A percentile compares a stretch with the other conserved stretches of the same genome.
Evolutionary conservation across 768 basidiomycete genomes (phyloP).

Genomic region (Atractiella rhizophila): DNA sequence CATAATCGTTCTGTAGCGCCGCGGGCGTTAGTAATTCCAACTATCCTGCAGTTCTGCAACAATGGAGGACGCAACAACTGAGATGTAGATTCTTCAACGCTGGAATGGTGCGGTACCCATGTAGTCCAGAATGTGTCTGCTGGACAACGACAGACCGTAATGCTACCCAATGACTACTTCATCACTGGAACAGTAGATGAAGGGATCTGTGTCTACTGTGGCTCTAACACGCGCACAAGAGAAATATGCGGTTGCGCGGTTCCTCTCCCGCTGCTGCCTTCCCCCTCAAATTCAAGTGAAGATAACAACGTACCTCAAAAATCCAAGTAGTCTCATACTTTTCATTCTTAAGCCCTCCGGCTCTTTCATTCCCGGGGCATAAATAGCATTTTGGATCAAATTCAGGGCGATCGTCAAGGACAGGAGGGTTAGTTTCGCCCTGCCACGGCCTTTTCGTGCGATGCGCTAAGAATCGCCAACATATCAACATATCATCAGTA

Average conservation of each 20-base stretch:
- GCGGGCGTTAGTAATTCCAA: too few relatives aligned
- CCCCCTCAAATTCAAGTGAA: not conserved
- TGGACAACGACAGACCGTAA: too few relatives aligned
- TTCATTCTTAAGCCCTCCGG: slow-evolving; percentile 44
- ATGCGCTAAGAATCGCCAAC: slow-evolving; percentile 36
- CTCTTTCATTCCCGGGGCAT: slow-evolving; percentile 58
- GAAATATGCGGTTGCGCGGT: too few relatives aligned
- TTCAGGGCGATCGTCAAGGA: slow-evolving; percentile 30
- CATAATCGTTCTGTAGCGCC: slow-evolving; percentile 16
- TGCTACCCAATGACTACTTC: too few relatives aligned
- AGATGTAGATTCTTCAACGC: too few relatives aligned
- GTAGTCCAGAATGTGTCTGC: too few relatives aligned
- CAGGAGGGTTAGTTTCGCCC: slow-evolving; percentile 51
- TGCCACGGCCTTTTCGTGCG: slow-evolving; percentile 76
- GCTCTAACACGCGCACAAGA: too few relatives aligned
- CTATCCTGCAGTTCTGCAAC: too few relatives aligned
- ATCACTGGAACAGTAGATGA: too few relatives aligned
- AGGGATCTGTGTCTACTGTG: not conserved
- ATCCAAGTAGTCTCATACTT: slow-evolving; percentile 39
- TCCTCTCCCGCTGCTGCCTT: too few relatives aligned
- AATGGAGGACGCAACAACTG: too few relatives aligned
- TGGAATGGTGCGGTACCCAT: too few relatives aligned
- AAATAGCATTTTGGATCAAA: slow-evolving; percentile 45
- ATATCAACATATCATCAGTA: not conserved
- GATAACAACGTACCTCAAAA: slow-evolving; percentile 13